Conservation (phyloP, 176 grass and related monocot species). For the Eleusine indica region DNA sequence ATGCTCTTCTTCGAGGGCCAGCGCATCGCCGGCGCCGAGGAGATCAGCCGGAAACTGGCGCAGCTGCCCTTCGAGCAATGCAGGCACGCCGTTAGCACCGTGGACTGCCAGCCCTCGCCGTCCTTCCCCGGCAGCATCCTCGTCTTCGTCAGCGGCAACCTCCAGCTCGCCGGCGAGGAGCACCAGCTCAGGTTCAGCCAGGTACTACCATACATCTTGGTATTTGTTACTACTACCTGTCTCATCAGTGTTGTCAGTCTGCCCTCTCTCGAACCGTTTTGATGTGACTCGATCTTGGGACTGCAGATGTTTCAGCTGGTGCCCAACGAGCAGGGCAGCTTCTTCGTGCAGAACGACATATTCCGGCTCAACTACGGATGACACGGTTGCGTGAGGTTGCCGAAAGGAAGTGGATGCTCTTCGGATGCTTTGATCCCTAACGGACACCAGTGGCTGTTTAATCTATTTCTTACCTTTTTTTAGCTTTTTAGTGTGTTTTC, state of each 20-base stretch:
- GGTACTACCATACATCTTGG: constrained; percentile 29
- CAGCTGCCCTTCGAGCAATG: constrained; percentile 74
- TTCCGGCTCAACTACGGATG: constrained; percentile 88
- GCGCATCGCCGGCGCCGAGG: constrained; percentile 42
- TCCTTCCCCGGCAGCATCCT: constrained; percentile 56
- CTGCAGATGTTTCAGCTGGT: constrained; percentile 84
- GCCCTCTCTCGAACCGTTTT: neutral
- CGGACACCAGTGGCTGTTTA: neutral
- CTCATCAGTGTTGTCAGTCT: neutral
- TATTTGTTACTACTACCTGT: neutral
- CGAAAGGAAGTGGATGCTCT: constrained; percentile 41
- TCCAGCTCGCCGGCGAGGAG: constrained; percentile 80
- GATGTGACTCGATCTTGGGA: neutral
- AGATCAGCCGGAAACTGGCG: constrained; percentile 60
- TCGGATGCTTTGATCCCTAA: constrained; percentile 7
- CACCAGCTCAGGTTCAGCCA: constrained; percentile 86
- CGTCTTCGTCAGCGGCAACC: constrained; percentile 71
- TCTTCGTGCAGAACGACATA: constrained; percentile 88
- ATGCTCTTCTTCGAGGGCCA: constrained; percentile 87
- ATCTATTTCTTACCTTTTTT: neutral
- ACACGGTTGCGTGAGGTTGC: constrained; percentile 35
- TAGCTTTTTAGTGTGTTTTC: neutral
- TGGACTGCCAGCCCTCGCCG: constrained; percentile 76
- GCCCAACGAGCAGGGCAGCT: constrained; percentile 66
- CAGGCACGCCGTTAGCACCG: constrained; percentile 57